Evolutionary conservation across 2,329 filamentous ascomycete genomes (phyloP), one percentile per base, ranked within the genome.

Genomic region (Scleromitrula shiraiana): DNA sequence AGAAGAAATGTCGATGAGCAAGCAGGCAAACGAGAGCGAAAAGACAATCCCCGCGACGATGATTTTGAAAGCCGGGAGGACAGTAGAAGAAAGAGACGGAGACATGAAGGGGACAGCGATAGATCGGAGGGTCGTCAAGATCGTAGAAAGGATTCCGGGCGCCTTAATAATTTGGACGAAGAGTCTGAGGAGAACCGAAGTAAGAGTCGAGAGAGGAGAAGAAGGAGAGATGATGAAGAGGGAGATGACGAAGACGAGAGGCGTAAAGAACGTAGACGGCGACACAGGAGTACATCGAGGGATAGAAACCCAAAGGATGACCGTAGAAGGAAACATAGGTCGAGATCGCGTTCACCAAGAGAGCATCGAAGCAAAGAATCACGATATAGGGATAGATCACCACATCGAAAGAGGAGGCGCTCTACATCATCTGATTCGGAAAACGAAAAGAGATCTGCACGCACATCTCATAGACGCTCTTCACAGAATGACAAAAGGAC

Each of bases 371-470:
- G 42, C 17, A 58, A 61, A 55, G 49, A 64, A n/a, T 53, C 50
- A 5, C 46, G 55, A 30, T 63, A 68, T 49, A 64, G 65, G 27
- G 56, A 67, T 14, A 58, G 61, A 46, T 65, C 64, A 29, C 56
- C 53, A 2, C 48, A 7, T 9, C 36, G 36, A 10, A 32, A 40
- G n/a, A 52, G 55, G 26, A 56, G 49, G 24, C 52, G 53, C 7
- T 49, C 46, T 22, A 23, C 23, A 6, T 44, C 46, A 19, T 19
- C 38, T 19, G n/a, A 17, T 8, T 30, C 15, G 20, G 33, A 38
- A 40, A 9, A 33, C 9, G 26, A 43, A 24, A 29, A 22, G 23
- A 48, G n/a, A 26, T 23, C 36, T 5, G 14, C 36, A 1, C 8
- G 22, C 14, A 26, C 24, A 15, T 23, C 35, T 27, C n/a, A 46